phyloP scores from a whole-genome alignment of 306 rosid genomes.

The Gleditsia sinensis region DNA sequence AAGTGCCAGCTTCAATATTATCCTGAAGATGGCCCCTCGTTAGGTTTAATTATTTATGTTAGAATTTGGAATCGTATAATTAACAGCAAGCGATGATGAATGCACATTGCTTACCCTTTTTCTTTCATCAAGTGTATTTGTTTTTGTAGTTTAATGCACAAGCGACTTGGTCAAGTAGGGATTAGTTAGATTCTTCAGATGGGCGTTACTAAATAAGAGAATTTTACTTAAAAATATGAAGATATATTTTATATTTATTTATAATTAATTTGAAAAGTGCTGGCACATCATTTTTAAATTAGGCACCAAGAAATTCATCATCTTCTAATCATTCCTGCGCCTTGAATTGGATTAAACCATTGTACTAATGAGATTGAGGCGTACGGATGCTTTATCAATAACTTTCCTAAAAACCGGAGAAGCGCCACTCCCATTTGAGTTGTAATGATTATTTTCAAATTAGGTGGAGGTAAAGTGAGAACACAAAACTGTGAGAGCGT shows the following conservation, averaged over 20 bases:
- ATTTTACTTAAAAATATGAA: too few relatives aligned
- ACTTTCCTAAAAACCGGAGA: neutral
- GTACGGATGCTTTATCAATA: neutral
- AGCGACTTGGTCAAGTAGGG: neutral
- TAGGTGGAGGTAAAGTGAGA: constrained; percentile 4
- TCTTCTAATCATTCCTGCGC: neutral
- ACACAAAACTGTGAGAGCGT: neutral
- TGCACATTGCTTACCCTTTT: neutral
- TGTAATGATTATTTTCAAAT: constrained; percentile 18
- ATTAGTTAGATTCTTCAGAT: neutral
- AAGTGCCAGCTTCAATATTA: too few relatives aligned
- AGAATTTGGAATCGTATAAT: too few relatives aligned
- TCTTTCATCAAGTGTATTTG: neutral
- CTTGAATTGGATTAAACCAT: neutral
- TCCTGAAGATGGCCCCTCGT: too few relatives aligned
- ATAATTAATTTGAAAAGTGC: neutral
- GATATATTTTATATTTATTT: too few relatives aligned
- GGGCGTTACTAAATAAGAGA: too few relatives aligned
- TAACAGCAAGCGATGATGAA: too few relatives aligned
- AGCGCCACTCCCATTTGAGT: constrained; percentile 34
- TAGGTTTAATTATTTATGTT: too few relatives aligned
- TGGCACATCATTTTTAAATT: neutral
- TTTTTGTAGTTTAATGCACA: neutral
- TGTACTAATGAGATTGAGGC: neutral
- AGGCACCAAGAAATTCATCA: neutral